Evolutionary conservation across 768 basidiomycete genomes (phyloP).

Genomic region (Omphalotus guepiniiformis): DNA sequence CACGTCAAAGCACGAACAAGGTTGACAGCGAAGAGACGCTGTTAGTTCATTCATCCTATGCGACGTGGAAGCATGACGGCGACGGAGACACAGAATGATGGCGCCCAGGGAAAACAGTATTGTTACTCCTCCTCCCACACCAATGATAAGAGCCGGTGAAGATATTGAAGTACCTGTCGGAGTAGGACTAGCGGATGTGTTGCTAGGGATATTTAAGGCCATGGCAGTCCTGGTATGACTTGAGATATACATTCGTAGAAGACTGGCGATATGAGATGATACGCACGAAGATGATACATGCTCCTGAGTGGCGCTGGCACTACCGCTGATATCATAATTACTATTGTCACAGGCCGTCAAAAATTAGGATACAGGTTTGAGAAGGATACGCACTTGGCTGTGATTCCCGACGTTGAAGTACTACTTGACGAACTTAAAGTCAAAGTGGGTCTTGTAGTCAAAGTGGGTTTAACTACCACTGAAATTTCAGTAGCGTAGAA

Average conservation of each 20-base stretch:
- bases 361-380: too few species aligned
- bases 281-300: neutral
- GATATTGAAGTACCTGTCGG: neutral
- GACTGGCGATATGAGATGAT: neutral
- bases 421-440: neutral
- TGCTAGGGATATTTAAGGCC: too few species aligned
- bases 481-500: too few species aligned
- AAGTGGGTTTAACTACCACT: too few species aligned
- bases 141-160: neutral
- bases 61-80: too few species aligned
- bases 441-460: too few species aligned
- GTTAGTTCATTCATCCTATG: too few species aligned
- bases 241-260: neutral
- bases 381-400: neutral
- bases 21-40: neutral
- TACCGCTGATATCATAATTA: neutral
- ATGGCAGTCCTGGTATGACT: neutral
- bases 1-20: neutral
- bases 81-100: conserved; percentile 1
- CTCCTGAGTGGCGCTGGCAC: neutral
- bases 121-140: neutral
- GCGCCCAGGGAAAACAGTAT: neutral
- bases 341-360: neutral
- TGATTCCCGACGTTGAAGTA: too few species aligned
- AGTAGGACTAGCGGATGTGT: neutral